Evolutionary conservation across 2,329 filamentous ascomycete genomes (phyloP).

Genomic region (Thielaviopsis cerberus): DNA sequence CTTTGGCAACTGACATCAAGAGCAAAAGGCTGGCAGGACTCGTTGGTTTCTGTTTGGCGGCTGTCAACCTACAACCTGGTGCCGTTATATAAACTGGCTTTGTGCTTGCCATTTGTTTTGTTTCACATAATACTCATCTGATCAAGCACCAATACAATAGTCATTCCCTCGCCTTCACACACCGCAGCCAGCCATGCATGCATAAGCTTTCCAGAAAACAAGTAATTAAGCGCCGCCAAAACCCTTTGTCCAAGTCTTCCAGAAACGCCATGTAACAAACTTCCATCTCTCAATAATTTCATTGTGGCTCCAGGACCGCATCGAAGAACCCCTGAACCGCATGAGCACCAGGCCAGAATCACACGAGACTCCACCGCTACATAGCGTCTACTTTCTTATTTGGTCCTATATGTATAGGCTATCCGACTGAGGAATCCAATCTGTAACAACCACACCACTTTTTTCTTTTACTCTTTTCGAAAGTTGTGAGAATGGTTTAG

Average conservation of each 20-base stretch:
- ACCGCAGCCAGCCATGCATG: background rate
- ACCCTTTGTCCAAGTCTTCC: background rate
- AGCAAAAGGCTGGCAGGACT: no score
- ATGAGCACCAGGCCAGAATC: slow-evolving; percentile 8
- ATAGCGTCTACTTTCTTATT: background rate
- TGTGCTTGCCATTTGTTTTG: no score
- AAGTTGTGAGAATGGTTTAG: background rate
- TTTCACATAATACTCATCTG: background rate
- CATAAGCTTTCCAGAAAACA: background rate
- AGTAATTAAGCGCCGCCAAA: background rate
- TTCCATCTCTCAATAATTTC: background rate
- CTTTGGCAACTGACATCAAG: no score
- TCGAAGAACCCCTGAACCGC: background rate
- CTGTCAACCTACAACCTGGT: no score
- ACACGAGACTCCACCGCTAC: slow-evolving; percentile 6
- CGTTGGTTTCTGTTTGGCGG: no score
- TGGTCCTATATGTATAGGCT: background rate
- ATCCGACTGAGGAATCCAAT: background rate
- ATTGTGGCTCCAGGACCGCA: background rate
- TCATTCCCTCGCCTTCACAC: background rate
- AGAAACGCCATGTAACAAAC: background rate
- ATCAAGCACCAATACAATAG: background rate
- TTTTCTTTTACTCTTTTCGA: background rate
- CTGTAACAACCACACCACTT: slow-evolving; percentile 3
- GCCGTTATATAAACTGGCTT: no score